Evolutionary conservation across 805 yeast genomes (phyloP).

Genomic region (Hanseniaspora lachancei): DNA sequence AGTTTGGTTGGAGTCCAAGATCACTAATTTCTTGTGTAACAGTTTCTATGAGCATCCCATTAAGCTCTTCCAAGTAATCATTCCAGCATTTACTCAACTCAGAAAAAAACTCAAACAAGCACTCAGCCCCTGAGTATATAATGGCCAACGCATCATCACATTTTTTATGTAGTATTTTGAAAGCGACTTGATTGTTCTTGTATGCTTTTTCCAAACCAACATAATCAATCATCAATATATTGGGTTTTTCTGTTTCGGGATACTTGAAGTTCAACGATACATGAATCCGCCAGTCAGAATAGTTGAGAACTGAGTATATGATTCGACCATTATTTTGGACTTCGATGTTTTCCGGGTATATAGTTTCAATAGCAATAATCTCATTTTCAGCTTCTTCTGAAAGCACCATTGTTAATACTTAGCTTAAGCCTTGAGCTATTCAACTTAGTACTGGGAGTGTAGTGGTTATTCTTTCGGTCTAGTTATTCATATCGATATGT

Average conservation of each 20-base stretch:
- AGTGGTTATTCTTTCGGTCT: neutral
- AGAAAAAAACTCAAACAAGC: conserved; percentile 62
- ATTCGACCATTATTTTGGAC: conserved; percentile 28
- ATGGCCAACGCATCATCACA: conserved; percentile 42
- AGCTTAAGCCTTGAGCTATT: neutral
- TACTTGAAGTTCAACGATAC: conserved; percentile 59
- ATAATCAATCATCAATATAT: conserved; percentile 42
- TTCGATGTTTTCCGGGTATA: conserved; percentile 52
- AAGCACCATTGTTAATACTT: neutral
- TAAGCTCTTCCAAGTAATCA: conserved; percentile 28
- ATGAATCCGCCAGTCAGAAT: conserved; percentile 46
- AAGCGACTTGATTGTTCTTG: conserved; percentile 23
- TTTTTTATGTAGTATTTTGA: conserved; percentile 35
- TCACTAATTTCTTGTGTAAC: neutral
- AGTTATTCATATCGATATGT: neutral
- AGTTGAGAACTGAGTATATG: conserved; percentile 46
- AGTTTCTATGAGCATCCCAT: conserved; percentile 15
- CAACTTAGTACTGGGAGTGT: neutral
- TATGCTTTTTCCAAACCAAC: conserved; percentile 23
- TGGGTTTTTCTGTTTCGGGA: conserved; percentile 51
- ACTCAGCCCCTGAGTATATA: conserved; percentile 54
- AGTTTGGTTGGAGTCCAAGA: neutral
- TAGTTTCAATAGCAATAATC: conserved; percentile 70
- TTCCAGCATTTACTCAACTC: conserved; percentile 43
- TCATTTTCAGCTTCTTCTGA: conserved; percentile 53